A percentile compares a stretch with the other conserved stretches of the same genome.
Evolutionary conservation across 805 yeast species (phyloP).

Genomic region (Tetrapisispora arboricola): DNA sequence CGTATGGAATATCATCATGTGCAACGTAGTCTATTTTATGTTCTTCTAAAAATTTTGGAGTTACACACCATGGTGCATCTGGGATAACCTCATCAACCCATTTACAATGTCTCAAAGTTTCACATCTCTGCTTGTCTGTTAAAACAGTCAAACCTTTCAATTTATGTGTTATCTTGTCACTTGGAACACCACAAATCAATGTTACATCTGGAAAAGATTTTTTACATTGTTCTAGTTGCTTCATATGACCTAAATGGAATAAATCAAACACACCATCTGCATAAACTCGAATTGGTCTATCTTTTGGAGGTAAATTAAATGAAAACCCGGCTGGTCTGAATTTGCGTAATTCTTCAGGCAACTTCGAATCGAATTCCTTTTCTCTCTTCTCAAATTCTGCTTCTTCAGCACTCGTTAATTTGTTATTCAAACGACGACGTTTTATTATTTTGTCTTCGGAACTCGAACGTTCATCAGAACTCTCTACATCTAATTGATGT

Average conservation of each 20-base stretch:
- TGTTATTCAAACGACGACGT: conserved; percentile 15
- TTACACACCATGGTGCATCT: conserved; percentile 92
- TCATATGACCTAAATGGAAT: conserved; percentile 96
- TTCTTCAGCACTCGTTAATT: conserved; percentile 5
- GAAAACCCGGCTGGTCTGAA: conserved; percentile 71
- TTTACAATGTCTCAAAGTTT: conserved; percentile 81
- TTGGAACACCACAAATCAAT: conserved; percentile 85
- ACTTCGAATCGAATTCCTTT: conserved; percentile 45
- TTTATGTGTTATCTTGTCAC: conserved; percentile 82
- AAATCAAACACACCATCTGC: conserved; percentile 98
- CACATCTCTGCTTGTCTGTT: conserved; percentile 78
- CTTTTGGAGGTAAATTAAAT: conserved; percentile 74
- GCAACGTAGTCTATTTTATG: conserved; percentile 94
- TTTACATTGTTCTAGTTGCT: conserved; percentile 93
- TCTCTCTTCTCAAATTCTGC: conserved; percentile 37
- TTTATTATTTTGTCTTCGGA: conserved; percentile 6
- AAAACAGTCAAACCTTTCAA: conserved; percentile 90
- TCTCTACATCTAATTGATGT: background rate
- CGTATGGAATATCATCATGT: conserved; percentile 95
- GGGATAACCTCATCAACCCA: conserved; percentile 98
- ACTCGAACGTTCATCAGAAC: background rate
- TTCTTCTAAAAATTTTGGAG: conserved; percentile 63
- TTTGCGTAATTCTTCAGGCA: conserved; percentile 63
- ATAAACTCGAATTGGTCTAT: conserved; percentile 83
- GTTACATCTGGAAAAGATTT: conserved; percentile 78